Evolutionary conservation across 306 rosid genomes (phyloP).

Genomic region (Ammopiptanthus mongolicus): DNA sequence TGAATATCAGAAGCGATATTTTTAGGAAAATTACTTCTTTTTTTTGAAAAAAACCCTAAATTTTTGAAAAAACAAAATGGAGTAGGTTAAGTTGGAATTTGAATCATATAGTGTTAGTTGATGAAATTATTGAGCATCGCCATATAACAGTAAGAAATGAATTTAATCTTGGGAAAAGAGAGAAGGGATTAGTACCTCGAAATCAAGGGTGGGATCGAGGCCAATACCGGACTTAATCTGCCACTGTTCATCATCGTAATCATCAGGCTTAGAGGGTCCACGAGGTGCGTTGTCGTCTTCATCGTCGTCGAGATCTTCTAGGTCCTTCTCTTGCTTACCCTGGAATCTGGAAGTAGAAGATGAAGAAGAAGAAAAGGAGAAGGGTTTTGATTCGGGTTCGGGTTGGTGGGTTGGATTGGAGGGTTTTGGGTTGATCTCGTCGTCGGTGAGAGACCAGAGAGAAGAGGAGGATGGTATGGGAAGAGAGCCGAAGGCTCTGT

Average conservation of each 20-base stretch:
- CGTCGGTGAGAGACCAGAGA: slow-evolving; percentile 77
- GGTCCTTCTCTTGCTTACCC: slow-evolving; percentile 40
- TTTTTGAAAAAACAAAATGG: too few species aligned
- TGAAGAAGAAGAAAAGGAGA: neutral
- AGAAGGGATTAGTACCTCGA: slow-evolving; percentile 47
- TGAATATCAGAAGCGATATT: too few species aligned
- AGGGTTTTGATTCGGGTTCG: slow-evolving; percentile 27
- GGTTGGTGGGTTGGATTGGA: slow-evolving; percentile 41
- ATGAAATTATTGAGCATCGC: neutral
- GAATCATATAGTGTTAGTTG: neutral
- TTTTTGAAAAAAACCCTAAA: too few species aligned
- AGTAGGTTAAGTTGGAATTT: neutral
- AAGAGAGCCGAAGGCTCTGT: slow-evolving; percentile 34
- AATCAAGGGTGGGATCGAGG: slow-evolving; percentile 76
- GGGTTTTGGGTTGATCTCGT: slow-evolving; percentile 45
- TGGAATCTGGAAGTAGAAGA: slow-evolving; percentile 8
- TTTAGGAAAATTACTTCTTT: too few species aligned
- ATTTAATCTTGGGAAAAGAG: too few species aligned
- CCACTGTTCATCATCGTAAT: slow-evolving; percentile 80
- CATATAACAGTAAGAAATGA: too few species aligned
- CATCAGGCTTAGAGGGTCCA: slow-evolving; percentile 44
- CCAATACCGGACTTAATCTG: slow-evolving; percentile 72
- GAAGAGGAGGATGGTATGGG: slow-evolving; percentile 34
- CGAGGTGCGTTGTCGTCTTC: slow-evolving; percentile 31
- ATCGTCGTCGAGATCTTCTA: slow-evolving; percentile 46